These are phyloP conservation scores for Nannochloropsis limnetica DNA, from an alignment of 352 stramenopile genomes.

Conservation along the genomic window DNA sequence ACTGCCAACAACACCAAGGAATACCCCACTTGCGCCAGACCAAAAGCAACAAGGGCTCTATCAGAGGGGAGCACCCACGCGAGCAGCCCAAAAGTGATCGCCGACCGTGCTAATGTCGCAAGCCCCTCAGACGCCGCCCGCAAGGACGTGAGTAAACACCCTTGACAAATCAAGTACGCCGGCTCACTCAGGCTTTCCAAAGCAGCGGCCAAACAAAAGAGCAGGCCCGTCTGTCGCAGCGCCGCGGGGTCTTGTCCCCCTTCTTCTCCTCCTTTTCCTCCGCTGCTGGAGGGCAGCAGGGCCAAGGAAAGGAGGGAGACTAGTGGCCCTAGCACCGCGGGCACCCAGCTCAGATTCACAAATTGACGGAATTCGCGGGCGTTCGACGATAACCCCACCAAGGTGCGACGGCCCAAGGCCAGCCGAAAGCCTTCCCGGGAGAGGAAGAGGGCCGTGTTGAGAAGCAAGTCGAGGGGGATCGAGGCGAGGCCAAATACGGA, in stretches of 20 bases:
- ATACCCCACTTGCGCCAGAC: constrained; percentile 14
- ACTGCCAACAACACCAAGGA: neutral
- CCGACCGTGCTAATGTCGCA: neutral
- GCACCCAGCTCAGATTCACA: constrained; percentile 36
- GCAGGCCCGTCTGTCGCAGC: constrained; percentile 1
- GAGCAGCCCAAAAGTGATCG: constrained; percentile 6
- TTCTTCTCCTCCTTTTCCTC: neutral
- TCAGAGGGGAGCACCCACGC: neutral
- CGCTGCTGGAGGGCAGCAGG: constrained; percentile 17
- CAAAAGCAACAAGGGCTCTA: neutral
- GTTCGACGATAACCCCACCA: constrained; percentile 55
- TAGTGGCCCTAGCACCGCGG: neutral
- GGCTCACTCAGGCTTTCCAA: constrained; percentile 40
- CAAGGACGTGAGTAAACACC: neutral
- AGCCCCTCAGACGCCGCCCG: neutral
- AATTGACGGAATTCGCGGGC: neutral
- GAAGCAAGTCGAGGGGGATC: constrained; percentile 72
- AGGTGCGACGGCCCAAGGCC: constrained; percentile 67
- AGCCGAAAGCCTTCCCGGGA: constrained; percentile 71
- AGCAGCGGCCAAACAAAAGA: constrained; percentile 5
- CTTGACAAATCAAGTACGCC: constrained; percentile 35
- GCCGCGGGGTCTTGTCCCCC: neutral
- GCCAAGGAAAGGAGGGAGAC: constrained; percentile 34
- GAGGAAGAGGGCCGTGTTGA: constrained; percentile 76
- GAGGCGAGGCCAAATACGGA: constrained; percentile 68